Evolutionary conservation across 1,284 basidiomycete genomes (phyloP).

Genomic region (Naganishia liquefaciens): DNA sequence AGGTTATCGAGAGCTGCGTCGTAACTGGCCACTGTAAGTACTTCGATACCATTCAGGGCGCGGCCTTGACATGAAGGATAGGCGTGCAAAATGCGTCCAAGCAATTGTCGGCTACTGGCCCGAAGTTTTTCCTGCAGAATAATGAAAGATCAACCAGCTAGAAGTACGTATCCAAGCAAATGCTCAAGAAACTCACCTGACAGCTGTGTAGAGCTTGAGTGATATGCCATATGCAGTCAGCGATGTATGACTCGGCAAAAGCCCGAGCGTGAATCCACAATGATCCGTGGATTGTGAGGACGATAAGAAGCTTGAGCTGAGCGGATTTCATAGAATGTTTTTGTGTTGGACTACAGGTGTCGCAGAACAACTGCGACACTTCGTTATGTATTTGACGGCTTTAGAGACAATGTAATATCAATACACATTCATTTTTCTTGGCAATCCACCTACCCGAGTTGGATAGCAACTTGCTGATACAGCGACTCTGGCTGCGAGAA

Average conservation of each 20-base stretch:
- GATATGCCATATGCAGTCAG: constrained; percentile 30
- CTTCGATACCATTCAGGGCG: constrained; percentile 29
- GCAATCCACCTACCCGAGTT: constrained; percentile 15
- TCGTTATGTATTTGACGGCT: constrained; percentile 26
- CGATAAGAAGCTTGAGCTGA: constrained; percentile 29
- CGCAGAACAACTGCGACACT: constrained; percentile 1
- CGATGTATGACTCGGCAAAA: constrained; percentile 28
- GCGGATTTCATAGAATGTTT: constrained; percentile 2
- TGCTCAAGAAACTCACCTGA: constrained; percentile 17
- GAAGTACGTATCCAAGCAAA: not conserved
- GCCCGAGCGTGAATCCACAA: constrained; percentile 30
- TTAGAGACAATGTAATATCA: not conserved
- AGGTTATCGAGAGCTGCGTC: constrained; percentile 29
- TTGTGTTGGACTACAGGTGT: constrained; percentile 5
- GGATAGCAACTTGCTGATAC: constrained; percentile 23
- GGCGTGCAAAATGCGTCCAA: constrained; percentile 22
- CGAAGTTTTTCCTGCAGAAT: constrained; percentile 19
- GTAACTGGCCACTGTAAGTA: constrained; percentile 29
- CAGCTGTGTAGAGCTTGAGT: constrained; percentile 29
- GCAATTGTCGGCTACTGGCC: constrained; percentile 3
- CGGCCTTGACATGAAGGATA: constrained; percentile 15
- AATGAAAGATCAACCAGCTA: not conserved
- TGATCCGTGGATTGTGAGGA: constrained; percentile 22
- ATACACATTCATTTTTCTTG: too few species aligned
- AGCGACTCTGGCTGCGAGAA: constrained; percentile 19